phyloP scores from a whole-genome alignment of 371 early-diverging fungal species.

The Entomophthora muscae region DNA sequence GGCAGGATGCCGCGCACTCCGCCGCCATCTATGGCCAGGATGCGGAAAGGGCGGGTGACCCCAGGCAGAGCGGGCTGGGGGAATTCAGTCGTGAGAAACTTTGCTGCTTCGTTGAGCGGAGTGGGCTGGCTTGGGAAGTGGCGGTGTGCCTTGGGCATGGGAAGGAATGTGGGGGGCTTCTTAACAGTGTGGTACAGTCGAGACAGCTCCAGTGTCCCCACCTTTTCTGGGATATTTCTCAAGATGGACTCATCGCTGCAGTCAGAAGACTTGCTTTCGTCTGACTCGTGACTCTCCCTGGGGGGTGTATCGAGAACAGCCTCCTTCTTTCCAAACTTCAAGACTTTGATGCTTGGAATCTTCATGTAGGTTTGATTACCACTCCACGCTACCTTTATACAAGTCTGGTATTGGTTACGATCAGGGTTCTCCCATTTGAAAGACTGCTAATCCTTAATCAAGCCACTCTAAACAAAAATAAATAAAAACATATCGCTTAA shows the following conservation, averaged over 20 bases:
- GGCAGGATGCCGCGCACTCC: conserved; percentile 9
- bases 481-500: no score
- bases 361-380: no score
- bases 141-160: neutral
- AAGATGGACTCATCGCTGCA: neutral
- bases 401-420: no score
- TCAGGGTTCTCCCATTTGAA: no score
- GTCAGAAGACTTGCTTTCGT: no score
- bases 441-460: no score
- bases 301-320: no score
- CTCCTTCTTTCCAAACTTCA: no score
- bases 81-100: neutral
- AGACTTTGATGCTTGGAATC: no score
- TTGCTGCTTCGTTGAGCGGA: neutral
- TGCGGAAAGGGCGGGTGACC: neutral
- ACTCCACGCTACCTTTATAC: no score
- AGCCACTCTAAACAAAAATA: no score
- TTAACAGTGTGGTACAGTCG: neutral
- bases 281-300: no score
- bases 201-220: neutral
- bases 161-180: neutral
- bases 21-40: conserved; percentile 9
- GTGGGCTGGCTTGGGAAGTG: neutral
- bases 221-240: neutral
- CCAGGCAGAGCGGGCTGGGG: neutral